Evolutionary conservation across 1,284 basidiomycete species (phyloP), one percentile per base, ranked within the genome.

Genomic region (Ganoderma sinense): DNA sequence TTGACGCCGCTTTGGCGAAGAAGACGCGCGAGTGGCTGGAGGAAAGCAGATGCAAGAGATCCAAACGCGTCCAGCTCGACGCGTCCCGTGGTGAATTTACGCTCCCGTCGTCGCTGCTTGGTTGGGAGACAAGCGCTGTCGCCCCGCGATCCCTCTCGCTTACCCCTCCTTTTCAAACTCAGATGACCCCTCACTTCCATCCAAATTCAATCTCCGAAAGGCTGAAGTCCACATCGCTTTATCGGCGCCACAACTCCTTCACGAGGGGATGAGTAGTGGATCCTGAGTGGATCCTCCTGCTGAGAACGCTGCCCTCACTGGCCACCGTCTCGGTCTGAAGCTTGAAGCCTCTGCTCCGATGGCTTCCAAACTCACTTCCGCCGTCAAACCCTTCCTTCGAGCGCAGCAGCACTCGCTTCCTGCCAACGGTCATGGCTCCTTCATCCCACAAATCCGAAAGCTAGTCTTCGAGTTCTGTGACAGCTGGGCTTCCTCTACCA

Each of bases 401-500:
- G 92, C 88, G 11, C 83, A 84, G 73, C 84, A 94, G 59, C 83
- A 85, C 69, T 89, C 93, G 0, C 77, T 79, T 23, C 89, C 91
- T 26, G 86, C 90, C 66, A 95, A 94, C 78, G 93, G 93, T 0
- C 90, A 92, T 77, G 78, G 82, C 40, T 82, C 88, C 1, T 95
- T 92, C 79, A 82, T 94, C 20, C 92, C 94, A 2, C 89, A 90
- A 74, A 84, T 91, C n/a, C 84, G 93, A 64, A 95, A 94, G 79
- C 84, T 96, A 71, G 93, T 96, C 69, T 89, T 96, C 78, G 93
- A 95, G 80, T 96, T 88, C 80, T 95, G 94, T 81, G 90, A 95
- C 77, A 88, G 87, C 70, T 94, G 91, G 88, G 88, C 92, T 0
- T 91, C 93, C 8, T 94, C 93, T 1, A 80, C 85, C 43, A 89